Percentiles rank a stretch among this genome's conserved stretches.
Evolutionary conservation across 352 stramenopile genomes (phyloP).

Genomic region (Globisporangium iwayamae): DNA sequence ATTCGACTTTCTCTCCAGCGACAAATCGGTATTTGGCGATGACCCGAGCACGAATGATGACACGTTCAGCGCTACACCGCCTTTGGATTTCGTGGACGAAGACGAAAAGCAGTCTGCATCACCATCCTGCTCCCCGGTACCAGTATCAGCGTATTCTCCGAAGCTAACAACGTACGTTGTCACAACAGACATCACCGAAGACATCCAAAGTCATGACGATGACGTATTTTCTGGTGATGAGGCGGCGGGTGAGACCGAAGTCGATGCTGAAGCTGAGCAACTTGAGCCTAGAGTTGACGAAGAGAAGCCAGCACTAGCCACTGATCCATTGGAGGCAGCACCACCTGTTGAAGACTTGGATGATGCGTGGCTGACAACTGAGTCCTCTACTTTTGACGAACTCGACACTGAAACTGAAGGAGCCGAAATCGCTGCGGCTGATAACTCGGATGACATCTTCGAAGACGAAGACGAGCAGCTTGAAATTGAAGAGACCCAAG

Average conservation of each 20-base stretch:
- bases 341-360: conserved; percentile 1
- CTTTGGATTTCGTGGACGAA: conserved; percentile 3
- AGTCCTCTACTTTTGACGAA: not conserved
- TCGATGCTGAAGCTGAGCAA: not conserved
- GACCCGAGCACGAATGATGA: not conserved
- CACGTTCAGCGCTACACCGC: not conserved
- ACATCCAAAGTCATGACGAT: conserved; percentile 34
- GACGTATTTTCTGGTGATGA: not conserved
- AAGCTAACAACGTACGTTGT: conserved; percentile 4
- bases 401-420: not conserved
- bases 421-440: not conserved
- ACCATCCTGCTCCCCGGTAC: not conserved
- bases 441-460: not conserved
- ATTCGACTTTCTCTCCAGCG: conserved; percentile 33
- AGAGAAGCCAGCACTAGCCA: not conserved
- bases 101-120: not conserved
- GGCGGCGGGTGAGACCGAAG: not conserved
- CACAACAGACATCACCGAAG: conserved; percentile 46
- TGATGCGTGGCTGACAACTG: conserved; percentile 11
- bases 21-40: conserved; percentile 15
- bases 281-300: not conserved
- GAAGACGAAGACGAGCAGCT: not conserved
- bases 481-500: not conserved
- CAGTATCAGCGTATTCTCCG: conserved; percentile 8
- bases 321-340: not conserved